Conservation (phyloP, 306 rosid species). For the Cajanus cajan region DNA sequence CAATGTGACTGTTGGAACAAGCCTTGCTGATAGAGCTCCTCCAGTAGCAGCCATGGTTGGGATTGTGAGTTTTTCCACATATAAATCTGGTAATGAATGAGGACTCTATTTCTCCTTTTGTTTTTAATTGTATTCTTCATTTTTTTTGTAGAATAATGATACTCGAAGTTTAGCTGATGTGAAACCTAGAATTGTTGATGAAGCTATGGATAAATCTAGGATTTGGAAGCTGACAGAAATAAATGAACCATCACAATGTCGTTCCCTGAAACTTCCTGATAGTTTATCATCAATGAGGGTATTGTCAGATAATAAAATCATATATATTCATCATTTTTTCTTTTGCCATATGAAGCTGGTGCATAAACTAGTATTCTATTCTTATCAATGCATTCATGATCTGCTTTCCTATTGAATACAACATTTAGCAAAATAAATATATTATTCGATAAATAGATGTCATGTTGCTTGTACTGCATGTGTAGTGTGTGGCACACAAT, state of each 20-base stretch:
- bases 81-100: slow-evolving; percentile 21
- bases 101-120: slow-evolving; percentile 24
- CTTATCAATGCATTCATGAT: slow-evolving; percentile 14
- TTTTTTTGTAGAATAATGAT: slow-evolving; percentile 72
- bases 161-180: slow-evolving; percentile 76
- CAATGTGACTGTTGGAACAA: slow-evolving; percentile 70
- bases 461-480: not conserved
- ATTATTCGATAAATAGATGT: not conserved
- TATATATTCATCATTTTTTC: not conserved
- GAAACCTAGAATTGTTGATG: slow-evolving; percentile 91
- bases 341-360: slow-evolving; percentile 13
- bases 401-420: slow-evolving; percentile 3
- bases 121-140: slow-evolving; percentile 26
- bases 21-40: slow-evolving; percentile 81
- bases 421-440: not conserved
- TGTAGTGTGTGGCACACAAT: not conserved
- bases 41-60: slow-evolving; percentile 77
- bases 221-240: slow-evolving; percentile 90
- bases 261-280: slow-evolving; percentile 85
- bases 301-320: too few relatives aligned
- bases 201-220: slow-evolving; percentile 80
- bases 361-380: slow-evolving; percentile 10
- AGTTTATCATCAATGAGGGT: slow-evolving; percentile 81
- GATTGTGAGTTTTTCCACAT: slow-evolving; percentile 56
- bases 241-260: slow-evolving; percentile 78